Evolutionary conservation across 2,329 filamentous ascomycete genomes (phyloP).

Genomic region (Microdochium nivale): DNA sequence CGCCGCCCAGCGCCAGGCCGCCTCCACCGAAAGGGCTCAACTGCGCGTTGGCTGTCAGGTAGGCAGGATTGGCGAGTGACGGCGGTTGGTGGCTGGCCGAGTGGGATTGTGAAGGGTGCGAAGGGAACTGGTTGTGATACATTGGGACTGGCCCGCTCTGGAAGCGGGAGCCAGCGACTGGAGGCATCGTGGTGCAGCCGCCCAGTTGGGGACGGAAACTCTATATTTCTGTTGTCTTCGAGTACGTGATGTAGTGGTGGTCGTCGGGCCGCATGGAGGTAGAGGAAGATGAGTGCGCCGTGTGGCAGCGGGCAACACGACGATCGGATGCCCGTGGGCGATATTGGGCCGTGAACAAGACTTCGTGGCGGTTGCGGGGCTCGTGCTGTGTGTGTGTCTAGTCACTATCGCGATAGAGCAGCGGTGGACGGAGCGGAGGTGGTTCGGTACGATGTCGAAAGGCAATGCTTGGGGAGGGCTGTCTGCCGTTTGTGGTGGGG

Average conservation of each 20-base stretch:
- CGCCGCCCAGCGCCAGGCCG: constrained; percentile 49
- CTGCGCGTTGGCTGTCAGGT: constrained; percentile 59
- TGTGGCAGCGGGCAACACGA: not conserved
- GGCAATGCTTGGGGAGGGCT: not conserved
- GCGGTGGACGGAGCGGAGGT: not conserved
- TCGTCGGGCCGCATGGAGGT: not conserved
- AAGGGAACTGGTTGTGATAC: constrained; percentile 45
- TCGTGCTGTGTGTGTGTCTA: not conserved
- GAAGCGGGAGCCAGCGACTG: constrained; percentile 24
- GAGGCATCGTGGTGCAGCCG: constrained; percentile 32
- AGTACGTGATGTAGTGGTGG: not conserved
- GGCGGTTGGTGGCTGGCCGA: constrained; percentile 36
- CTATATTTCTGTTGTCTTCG: not conserved
- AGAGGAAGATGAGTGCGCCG: not conserved
- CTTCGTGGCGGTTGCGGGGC: not conserved
- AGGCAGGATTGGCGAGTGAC: constrained; percentile 60
- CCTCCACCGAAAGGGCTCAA: constrained; percentile 60
- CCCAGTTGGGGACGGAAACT: constrained; percentile 7
- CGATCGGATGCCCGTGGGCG: not conserved
- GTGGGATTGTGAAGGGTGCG: constrained; percentile 43
- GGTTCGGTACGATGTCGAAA: not conserved
- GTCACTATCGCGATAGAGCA: not conserved
- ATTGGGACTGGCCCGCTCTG: constrained; percentile 27
- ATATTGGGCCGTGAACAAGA: not conserved
- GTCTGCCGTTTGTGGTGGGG: not conserved